Conservation (phyloP, 2,329 filamentous ascomycete species). For the Fusarium begoniae region DNA sequence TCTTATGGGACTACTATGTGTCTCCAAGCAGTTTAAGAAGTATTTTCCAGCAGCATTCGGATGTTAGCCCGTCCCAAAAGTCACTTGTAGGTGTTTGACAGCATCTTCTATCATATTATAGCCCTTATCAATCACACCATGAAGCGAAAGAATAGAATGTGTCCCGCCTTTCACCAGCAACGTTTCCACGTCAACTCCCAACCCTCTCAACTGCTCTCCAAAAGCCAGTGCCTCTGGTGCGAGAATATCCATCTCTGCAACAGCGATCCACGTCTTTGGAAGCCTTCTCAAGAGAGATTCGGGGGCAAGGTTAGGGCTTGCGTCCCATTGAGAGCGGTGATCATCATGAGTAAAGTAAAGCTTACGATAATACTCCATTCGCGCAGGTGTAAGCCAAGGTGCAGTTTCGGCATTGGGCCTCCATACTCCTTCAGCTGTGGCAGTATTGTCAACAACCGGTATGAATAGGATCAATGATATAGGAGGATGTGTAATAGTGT, state of each 20-base stretch:
- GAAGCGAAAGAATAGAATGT: conserved; percentile 41
- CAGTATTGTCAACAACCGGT: conserved; percentile 49
- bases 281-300: conserved; percentile 36
- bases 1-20: background rate
- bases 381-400: conserved; percentile 46
- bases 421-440: conserved; percentile 40
- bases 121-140: conserved; percentile 37
- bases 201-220: conserved; percentile 37
- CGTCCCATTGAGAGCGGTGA: conserved; percentile 43
- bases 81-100: conserved; percentile 27
- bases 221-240: conserved; percentile 45
- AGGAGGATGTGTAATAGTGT: background rate
- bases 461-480: conserved; percentile 40
- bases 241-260: conserved; percentile 47
- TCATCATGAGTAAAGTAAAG: conserved; percentile 45
- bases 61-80: conserved; percentile 29
- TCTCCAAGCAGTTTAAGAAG: background rate
- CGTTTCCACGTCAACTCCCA: conserved; percentile 33
- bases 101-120: conserved; percentile 38
- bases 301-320: conserved; percentile 46
- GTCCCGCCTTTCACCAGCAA: conserved; percentile 37
- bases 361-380: conserved; percentile 50
- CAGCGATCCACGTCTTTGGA: conserved; percentile 46
- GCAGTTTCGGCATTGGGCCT: conserved; percentile 41
- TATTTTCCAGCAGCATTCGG: background rate